Percentiles rank a stretch among this genome's conserved stretches.
Conservation (phyloP, 306 rosid genomes). For the Castanea crenata region DNA sequence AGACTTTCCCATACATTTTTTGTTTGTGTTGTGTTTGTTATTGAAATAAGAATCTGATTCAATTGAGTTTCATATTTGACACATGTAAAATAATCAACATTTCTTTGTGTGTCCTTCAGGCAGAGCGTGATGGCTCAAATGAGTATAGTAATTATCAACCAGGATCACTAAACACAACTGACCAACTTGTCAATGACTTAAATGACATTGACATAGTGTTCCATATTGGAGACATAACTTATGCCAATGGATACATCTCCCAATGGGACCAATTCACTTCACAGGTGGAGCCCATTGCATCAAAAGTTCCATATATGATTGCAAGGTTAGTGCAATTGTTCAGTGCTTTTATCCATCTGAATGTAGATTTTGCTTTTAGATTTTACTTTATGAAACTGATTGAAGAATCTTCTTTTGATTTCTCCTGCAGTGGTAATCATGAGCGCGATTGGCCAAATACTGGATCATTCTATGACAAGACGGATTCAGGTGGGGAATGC, state of each 20-base stretch:
- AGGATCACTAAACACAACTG: slow-evolving; percentile 83
- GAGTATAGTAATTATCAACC: slow-evolving; percentile 87
- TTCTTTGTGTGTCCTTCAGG: slow-evolving; percentile 52
- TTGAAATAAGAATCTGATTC: background rate
- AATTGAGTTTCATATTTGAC: background rate
- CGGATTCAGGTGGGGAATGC: slow-evolving; percentile 95
- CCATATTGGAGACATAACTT: slow-evolving; percentile 88
- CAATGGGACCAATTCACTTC: slow-evolving; percentile 98
- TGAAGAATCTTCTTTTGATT: slow-evolving; percentile 18
- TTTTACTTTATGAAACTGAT: slow-evolving; percentile 1
- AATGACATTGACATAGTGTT: slow-evolving; percentile 72
- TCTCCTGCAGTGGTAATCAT: slow-evolving; percentile 74
- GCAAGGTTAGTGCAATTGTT: slow-evolving; percentile 60
- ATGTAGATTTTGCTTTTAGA: background rate
- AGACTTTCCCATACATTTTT: background rate
- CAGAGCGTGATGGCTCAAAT: slow-evolving; percentile 89
- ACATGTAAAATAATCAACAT: slow-evolving; percentile 2
- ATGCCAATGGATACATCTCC: slow-evolving; percentile 88
- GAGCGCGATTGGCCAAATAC: slow-evolving; percentile 89
- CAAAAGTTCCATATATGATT: slow-evolving; percentile 78
- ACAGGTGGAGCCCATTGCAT: slow-evolving; percentile 92
- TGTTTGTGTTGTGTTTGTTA: background rate
- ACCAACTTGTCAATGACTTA: slow-evolving; percentile 69
- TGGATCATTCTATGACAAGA: slow-evolving; percentile 65
- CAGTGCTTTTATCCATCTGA: slow-evolving; percentile 9